Conservation (phyloP, 768 basidiomycete genomes). For the Leccinum subtestaceum region DNA sequence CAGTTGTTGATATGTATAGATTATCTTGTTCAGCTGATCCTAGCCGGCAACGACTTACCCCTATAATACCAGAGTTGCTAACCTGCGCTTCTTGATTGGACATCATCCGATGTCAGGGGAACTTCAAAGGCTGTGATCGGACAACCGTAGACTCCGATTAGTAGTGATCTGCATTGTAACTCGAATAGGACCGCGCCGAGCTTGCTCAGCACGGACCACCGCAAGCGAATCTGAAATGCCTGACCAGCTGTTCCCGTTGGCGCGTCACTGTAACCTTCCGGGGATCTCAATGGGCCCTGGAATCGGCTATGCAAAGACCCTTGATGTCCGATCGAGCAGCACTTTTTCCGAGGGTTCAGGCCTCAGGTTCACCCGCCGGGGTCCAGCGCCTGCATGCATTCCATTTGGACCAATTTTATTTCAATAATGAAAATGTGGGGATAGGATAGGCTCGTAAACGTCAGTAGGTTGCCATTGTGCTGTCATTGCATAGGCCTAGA, state of each 20-base stretch:
- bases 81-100: neutral
- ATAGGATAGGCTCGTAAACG: too few relatives aligned
- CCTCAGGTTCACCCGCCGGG: neutral
- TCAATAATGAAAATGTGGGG: too few relatives aligned
- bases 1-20: slow-evolving; percentile 1
- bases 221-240: neutral
- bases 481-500: too few relatives aligned
- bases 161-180: neutral
- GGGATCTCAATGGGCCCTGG: neutral
- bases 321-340: neutral
- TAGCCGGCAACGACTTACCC: neutral
- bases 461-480: too few relatives aligned
- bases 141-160: neutral
- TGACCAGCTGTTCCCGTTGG: neutral
- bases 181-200: neutral
- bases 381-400: neutral
- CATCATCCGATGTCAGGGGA: neutral
- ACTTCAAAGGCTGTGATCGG: neutral
- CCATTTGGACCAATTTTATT: neutral
- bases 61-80: neutral
- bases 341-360: neutral
- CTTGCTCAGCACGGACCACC: neutral
- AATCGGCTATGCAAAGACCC: neutral
- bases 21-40: neutral
- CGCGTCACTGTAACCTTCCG: neutral